A percentile compares a stretch with the other conserved stretches of the same genome.
Evolutionary conservation across 2,329 filamentous ascomycete species (phyloP).

Genomic region (Acrocalymma vagum): DNA sequence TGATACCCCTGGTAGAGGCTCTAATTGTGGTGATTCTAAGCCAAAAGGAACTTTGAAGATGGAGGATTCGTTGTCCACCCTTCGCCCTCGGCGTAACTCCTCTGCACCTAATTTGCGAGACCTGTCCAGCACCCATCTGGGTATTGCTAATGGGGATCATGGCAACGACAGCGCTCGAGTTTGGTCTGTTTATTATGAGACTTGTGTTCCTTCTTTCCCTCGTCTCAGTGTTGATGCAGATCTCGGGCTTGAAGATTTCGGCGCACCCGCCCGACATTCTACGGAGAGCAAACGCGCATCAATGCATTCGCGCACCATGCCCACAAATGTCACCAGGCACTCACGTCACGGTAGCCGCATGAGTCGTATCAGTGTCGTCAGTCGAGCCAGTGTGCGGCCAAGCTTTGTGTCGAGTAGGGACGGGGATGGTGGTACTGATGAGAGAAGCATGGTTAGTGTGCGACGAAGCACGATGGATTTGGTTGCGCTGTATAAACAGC

Average conservation of each 20-base stretch:
- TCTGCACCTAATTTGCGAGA: constrained; percentile 28
- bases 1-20: constrained; percentile 1
- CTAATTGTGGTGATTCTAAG: constrained; percentile 11
- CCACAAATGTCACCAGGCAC: constrained; percentile 19
- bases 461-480: constrained; percentile 53
- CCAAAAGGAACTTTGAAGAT: constrained; percentile 19
- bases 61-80: constrained; percentile 32
- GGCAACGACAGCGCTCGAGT: constrained; percentile 34
- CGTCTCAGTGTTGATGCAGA: constrained; percentile 28
- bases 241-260: constrained; percentile 23
- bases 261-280: constrained; percentile 20
- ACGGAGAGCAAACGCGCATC: constrained; percentile 25
- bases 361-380: constrained; percentile 28
- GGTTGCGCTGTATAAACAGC: constrained; percentile 45
- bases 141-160: constrained; percentile 14
- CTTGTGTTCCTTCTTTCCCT: constrained; percentile 38
- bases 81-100: constrained; percentile 32
- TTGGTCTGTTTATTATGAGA: constrained; percentile 47
- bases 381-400: constrained; percentile 20
- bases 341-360: constrained; percentile 30
- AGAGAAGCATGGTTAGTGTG: constrained; percentile 42
- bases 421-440: constrained; percentile 23
- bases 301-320: constrained; percentile 22
- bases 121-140: constrained; percentile 16
- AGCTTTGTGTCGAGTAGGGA: constrained; percentile 21